These are phyloP conservation scores for Globisporangium emineosum DNA, from an alignment of 352 stramenopile species.

Conservation along the genomic window DNA sequence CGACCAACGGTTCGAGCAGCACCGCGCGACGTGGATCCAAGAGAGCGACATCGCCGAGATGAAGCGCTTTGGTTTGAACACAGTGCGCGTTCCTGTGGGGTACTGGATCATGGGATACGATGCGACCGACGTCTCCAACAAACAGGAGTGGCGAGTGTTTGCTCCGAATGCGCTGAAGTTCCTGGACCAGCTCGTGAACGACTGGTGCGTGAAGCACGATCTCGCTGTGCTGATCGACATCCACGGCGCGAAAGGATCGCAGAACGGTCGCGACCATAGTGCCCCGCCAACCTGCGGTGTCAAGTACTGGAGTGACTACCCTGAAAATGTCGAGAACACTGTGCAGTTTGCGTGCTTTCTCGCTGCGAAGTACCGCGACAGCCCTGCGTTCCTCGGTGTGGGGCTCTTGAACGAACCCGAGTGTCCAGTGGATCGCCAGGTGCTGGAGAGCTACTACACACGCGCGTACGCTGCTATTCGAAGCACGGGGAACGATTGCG, in stretches of 20 bases:
- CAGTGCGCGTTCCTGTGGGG: conserved; percentile 74
- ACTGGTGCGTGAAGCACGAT: conserved; percentile 62
- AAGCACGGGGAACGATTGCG: conserved; percentile 46
- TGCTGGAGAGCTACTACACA: conserved; percentile 56
- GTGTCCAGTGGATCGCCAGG: conserved; percentile 41
- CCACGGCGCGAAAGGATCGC: conserved; percentile 69
- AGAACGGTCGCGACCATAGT: conserved; percentile 82
- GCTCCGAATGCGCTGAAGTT: conserved; percentile 42
- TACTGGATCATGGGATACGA: conserved; percentile 72
- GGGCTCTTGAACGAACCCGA: conserved; percentile 80
- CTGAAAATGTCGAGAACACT: conserved; percentile 71
- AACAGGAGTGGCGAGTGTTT: conserved; percentile 41
- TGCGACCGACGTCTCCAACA: conserved; percentile 44
- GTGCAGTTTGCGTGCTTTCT: conserved; percentile 54
- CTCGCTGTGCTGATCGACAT: conserved; percentile 79
- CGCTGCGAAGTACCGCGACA: conserved; percentile 38
- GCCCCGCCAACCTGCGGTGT: conserved; percentile 29
- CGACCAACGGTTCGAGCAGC: conserved; percentile 62
- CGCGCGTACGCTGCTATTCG: conserved; percentile 58
- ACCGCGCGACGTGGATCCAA: conserved; percentile 78
- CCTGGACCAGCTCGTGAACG: conserved; percentile 78
- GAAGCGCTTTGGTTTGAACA: conserved; percentile 57
- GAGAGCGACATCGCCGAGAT: conserved; percentile 71
- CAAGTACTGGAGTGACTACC: conserved; percentile 47
- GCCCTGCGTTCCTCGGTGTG: conserved; percentile 58